Evolutionary conservation across 768 basidiomycete genomes (phyloP).

Genomic region (Russula sp.): DNA sequence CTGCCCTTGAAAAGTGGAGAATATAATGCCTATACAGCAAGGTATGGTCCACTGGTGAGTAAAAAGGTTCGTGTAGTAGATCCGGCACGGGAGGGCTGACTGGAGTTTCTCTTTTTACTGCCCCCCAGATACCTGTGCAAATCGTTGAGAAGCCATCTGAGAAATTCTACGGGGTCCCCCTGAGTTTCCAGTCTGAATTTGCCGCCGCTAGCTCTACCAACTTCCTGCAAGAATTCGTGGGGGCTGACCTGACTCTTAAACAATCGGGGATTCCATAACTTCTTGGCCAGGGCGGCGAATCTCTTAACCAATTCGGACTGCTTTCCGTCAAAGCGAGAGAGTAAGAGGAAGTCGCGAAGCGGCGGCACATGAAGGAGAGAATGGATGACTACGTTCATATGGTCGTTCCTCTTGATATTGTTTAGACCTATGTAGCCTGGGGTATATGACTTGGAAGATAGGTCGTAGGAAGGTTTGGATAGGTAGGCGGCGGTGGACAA

Average conservation of each 20-base stretch:
- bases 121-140: conserved; percentile 92
- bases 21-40: conserved; percentile 66
- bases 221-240: conserved; percentile 98
- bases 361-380: conserved; percentile 87
- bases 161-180: conserved; percentile 94
- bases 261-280: conserved; percentile 91
- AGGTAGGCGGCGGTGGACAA: conserved; percentile 56
- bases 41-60: neutral
- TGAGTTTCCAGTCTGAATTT: conserved; percentile 92
- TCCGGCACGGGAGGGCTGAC: conserved; percentile 42
- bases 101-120: conserved; percentile 86
- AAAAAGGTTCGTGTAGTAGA: neutral
- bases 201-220: conserved; percentile 79
- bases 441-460: conserved; percentile 72
- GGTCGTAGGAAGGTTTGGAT: conserved; percentile 77
- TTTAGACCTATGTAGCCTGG: conserved; percentile 96
- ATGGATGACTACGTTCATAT: conserved; percentile 96
- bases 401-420: conserved; percentile 96
- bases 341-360: conserved; percentile 79
- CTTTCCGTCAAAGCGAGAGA: conserved; percentile 67
- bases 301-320: conserved; percentile 84
- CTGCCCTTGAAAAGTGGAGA: conserved; percentile 91
- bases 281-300: conserved; percentile 82
- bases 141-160: conserved; percentile 91
- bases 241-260: conserved; percentile 99